Evolutionary conservation across 345 rosid genomes (phyloP).

Genomic region (Euphorbia tirucalli): DNA sequence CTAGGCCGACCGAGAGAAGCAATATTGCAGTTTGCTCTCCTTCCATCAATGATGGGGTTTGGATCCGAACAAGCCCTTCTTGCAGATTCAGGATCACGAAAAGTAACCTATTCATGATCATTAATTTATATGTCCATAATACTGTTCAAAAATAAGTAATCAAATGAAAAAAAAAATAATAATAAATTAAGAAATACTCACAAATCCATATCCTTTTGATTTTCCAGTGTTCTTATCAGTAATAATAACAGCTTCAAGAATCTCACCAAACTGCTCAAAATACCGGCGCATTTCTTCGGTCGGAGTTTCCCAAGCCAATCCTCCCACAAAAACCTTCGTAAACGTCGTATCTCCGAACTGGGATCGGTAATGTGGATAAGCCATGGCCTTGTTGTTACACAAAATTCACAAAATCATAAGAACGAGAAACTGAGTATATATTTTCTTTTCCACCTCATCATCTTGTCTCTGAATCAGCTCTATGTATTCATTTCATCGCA

Average conservation of each 20-base stretch:
- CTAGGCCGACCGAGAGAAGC: conserved; percentile 87
- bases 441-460: conserved; percentile 11
- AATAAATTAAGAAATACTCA: conserved; percentile 52
- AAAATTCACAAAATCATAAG: conserved; percentile 17
- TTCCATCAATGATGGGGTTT: conserved; percentile 81
- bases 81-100: conserved; percentile 87
- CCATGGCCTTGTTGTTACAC: no score
- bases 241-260: conserved; percentile 94
- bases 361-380: conserved; percentile 68
- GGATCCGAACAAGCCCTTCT: conserved; percentile 74
- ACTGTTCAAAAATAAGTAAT: background rate
- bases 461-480: conserved; percentile 16
- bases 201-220: conserved; percentile 96
- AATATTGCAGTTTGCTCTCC: conserved; percentile 90
- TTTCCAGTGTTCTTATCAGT: conserved; percentile 75
- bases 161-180: background rate
- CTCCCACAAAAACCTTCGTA: conserved; percentile 90
- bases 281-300: conserved; percentile 77
- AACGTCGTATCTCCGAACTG: conserved; percentile 90
- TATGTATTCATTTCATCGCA: conserved; percentile 20
- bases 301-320: conserved; percentile 96
- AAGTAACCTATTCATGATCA: conserved; percentile 56
- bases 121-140: background rate
- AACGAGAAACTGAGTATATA: conserved; percentile 6
- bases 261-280: conserved; percentile 89